These are phyloP conservation scores for Hortiboletus flavorubellus DNA, from an alignment of 768 basidiomycete species.

Conservation along the genomic window DNA sequence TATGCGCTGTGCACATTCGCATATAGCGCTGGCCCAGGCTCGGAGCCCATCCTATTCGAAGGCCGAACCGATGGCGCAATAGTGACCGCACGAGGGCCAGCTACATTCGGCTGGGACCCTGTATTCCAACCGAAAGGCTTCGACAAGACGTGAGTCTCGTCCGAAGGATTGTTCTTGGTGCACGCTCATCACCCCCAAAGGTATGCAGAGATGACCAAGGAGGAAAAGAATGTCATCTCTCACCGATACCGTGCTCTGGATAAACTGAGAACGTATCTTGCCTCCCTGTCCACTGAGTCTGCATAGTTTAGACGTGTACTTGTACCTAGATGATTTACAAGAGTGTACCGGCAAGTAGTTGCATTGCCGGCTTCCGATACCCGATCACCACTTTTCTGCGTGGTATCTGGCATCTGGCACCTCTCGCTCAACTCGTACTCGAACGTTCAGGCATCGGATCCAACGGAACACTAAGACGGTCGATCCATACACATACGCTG, in stretches of 20 bases:
- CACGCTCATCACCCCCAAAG: slow-evolving; percentile 26
- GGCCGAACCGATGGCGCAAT: slow-evolving; percentile 88
- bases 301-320: background rate
- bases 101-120: slow-evolving; percentile 88
- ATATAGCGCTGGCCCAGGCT: slow-evolving; percentile 79
- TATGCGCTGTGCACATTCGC: slow-evolving; percentile 96
- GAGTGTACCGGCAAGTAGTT: slow-evolving; percentile 5
- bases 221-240: slow-evolving; percentile 61
- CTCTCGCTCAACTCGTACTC: background rate
- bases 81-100: slow-evolving; percentile 77
- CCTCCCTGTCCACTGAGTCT: slow-evolving; percentile 3
- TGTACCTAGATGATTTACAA: background rate
- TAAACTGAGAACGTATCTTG: slow-evolving; percentile 47
- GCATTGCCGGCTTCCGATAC: slow-evolving; percentile 16
- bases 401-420: background rate
- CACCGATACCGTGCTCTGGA: slow-evolving; percentile 65
- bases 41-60: slow-evolving; percentile 79
- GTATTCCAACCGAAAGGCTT: slow-evolving; percentile 76
- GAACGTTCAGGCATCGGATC: background rate
- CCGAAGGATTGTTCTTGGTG: background rate
- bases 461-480: background rate
- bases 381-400: slow-evolving; percentile 11
- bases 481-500: background rate
- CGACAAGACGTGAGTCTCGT: slow-evolving; percentile 64
- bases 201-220: slow-evolving; percentile 66